These are phyloP conservation scores for Aspergillus proliferans DNA, from an alignment of 2,329 filamentous ascomycete genomes.

Conservation along the genomic window DNA sequence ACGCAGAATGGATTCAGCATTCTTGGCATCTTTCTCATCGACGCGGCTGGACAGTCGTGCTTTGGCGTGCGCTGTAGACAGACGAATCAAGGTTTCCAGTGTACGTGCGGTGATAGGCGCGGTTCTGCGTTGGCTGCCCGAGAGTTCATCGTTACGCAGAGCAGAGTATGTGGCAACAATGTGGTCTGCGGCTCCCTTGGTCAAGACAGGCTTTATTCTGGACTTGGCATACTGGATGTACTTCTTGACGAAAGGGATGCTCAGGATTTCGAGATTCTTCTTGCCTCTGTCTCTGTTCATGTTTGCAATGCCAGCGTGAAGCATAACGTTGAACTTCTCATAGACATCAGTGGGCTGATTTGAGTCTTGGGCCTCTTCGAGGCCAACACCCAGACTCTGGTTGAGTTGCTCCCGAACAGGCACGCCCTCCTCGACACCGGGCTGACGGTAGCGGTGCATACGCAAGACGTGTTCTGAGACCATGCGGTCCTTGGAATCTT, in stretches of 20 bases:
- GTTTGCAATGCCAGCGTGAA: conserved; percentile 85
- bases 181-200: conserved; percentile 83
- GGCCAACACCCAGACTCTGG: conserved; percentile 80
- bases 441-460: conserved; percentile 92
- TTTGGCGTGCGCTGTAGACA: conserved; percentile 94
- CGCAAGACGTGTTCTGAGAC: conserved; percentile 94
- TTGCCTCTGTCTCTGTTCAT: conserved; percentile 62
- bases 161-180: conserved; percentile 88
- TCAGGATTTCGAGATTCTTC: conserved; percentile 79
- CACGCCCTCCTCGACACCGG: conserved; percentile 87
- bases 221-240: conserved; percentile 98
- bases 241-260: conserved; percentile 98
- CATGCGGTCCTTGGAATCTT: conserved; percentile 82
- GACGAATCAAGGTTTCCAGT: conserved; percentile 93
- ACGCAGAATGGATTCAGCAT: conserved; percentile 81
- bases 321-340: conserved; percentile 93
- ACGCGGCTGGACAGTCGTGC: conserved; percentile 80
- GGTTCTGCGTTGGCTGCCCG: conserved; percentile 87
- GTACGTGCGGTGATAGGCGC: conserved; percentile 96
- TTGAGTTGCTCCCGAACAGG: conserved; percentile 82
- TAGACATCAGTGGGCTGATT: conserved; percentile 79
- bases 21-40: conserved; percentile 79
- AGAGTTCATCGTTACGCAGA: conserved; percentile 90
- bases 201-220: conserved; percentile 80
- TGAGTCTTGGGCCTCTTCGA: conserved; percentile 67